Evolutionary conservation across 768 basidiomycete species (phyloP), one percentile per base, ranked within the genome.

Genomic region (Leucosporidium scottii): DNA sequence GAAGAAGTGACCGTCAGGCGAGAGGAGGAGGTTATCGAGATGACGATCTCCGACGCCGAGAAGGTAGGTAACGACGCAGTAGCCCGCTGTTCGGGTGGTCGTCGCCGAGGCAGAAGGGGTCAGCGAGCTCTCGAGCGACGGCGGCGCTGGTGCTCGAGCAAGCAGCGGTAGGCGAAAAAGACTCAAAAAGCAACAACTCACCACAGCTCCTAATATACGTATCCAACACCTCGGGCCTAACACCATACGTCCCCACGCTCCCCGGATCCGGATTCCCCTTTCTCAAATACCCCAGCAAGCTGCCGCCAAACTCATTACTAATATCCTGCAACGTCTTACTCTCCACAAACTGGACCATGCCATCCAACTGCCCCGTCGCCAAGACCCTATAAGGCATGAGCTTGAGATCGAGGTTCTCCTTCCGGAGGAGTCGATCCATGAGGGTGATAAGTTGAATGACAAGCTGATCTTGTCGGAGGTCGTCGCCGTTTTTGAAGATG

Each of bases 401-500:
- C 76, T 91, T 90, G 65, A 98, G 81, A 76, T 98, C 96, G 61
- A 99, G 78, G 76, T 96, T 96, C 80, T 98, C 96, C 79, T 93
- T 94, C 65, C 92, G 81, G 68, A 98, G 79, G 30, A 99, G 79
- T 58, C 89, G 83, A 76, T 99, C 93, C 96, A 99, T 99, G 31
- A 99, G 85, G 21, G 93, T 96, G 78, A 99, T 93, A n/a, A 98
- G 82, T 78, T 99, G 96, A 59, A 98, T 88, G 31, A 98, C 93
- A 48, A 99, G 85, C 78, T 99, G 96, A 77, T 99, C 96, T 78
- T 99, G 96, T 27, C 96, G 87, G 83, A 98, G 88, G 76, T 99
- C 96, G 76, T 98, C 96, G 20, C 96, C 96, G 73, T 97, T 93
- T 79, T 98, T 99, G 83, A 98, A 97, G 68, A 99, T 98, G 61